phyloP scores from a whole-genome alignment of 257 asterid species.

The Rhazya stricta region DNA sequence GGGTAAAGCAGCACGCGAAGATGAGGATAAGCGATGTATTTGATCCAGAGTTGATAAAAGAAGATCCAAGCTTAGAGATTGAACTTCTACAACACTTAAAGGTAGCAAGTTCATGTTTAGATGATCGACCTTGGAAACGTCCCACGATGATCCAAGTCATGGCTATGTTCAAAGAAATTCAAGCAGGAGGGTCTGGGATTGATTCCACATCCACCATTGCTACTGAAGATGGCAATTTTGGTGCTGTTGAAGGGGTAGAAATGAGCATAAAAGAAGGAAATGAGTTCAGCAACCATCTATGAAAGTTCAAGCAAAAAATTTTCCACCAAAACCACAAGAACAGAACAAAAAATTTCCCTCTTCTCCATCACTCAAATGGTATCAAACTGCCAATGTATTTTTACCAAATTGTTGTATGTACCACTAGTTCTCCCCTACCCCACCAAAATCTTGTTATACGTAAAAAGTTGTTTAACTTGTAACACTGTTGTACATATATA shows the following conservation, averaged over 20 bases:
- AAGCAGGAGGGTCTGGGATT: constrained; percentile 72
- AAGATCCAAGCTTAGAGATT: constrained; percentile 66
- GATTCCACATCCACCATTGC: constrained; percentile 51
- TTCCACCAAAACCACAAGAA: not conserved
- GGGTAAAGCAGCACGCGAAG: constrained; percentile 77
- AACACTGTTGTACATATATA: constrained; percentile 70
- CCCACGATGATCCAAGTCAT: constrained; percentile 85
- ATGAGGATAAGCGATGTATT: constrained; percentile 63
- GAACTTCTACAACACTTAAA: constrained; percentile 71
- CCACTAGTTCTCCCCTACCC: constrained; percentile 21
- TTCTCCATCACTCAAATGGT: constrained; percentile 7
- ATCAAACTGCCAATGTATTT: constrained; percentile 15
- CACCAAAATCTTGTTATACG: constrained; percentile 41
- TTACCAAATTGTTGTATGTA: constrained; percentile 46
- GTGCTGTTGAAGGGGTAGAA: constrained; percentile 53
- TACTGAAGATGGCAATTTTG: constrained; percentile 36
- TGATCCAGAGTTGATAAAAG: constrained; percentile 54
- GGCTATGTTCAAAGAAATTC: constrained; percentile 82
- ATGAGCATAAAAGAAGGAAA: constrained; percentile 87
- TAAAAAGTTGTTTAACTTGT: constrained; percentile 52
- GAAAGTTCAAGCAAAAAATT: constrained; percentile 22
- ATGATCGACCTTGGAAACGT: constrained; percentile 75
- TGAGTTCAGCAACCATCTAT: constrained; percentile 59
- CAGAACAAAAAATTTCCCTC: constrained; percentile 14
- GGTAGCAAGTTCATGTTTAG: constrained; percentile 74